These are phyloP conservation scores for Fusarium sp. DNA, from an alignment of 2,329 filamentous ascomycete species.

Conservation along the genomic window DNA sequence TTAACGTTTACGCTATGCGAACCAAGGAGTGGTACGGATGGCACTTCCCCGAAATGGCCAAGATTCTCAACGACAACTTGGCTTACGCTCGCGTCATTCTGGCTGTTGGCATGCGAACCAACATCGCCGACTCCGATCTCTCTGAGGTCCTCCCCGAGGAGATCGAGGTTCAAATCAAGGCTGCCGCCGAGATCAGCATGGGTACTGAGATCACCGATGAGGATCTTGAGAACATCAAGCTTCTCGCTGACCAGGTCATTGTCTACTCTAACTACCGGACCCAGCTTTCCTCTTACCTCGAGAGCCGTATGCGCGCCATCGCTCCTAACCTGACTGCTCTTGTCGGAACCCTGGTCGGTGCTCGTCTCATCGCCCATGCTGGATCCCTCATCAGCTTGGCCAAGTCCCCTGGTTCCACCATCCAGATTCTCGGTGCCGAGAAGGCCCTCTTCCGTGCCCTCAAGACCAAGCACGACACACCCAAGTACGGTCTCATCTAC, in stretches of 20 bases:
- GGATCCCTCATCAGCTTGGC: slow-evolving; percentile 95
- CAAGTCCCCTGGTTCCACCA: slow-evolving; percentile 94
- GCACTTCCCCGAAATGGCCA: slow-evolving; percentile 99
- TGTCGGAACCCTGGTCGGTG: slow-evolving; percentile 93
- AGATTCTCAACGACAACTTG: slow-evolving; percentile 96
- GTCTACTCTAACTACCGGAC: slow-evolving; percentile 90
- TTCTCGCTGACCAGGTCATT: slow-evolving; percentile 93
- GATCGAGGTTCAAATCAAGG: slow-evolving; percentile 91
- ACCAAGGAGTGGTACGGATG: slow-evolving; percentile 99
- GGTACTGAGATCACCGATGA: slow-evolving; percentile 95
- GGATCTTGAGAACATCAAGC: slow-evolving; percentile 92
- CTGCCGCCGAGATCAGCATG: slow-evolving; percentile 97
- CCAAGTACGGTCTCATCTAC: slow-evolving; percentile 97
- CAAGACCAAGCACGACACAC: slow-evolving; percentile 99
- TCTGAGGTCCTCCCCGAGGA: slow-evolving; percentile 95
- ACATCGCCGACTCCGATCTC: slow-evolving; percentile 81
- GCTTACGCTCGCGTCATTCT: slow-evolving; percentile 92
- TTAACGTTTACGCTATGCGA: slow-evolving; percentile 98
- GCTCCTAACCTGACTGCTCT: slow-evolving; percentile 95
- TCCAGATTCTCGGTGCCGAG: slow-evolving; percentile 98
- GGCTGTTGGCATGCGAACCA: slow-evolving; percentile 88
- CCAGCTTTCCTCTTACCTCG: slow-evolving; percentile 89
- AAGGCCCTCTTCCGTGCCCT: slow-evolving; percentile 98
- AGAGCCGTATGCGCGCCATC: slow-evolving; percentile 95
- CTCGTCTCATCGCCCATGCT: slow-evolving; percentile 92